These are phyloP conservation scores for Aspergillus persii DNA, from an alignment of 2,329 filamentous ascomycete species.

Conservation along the genomic window DNA sequence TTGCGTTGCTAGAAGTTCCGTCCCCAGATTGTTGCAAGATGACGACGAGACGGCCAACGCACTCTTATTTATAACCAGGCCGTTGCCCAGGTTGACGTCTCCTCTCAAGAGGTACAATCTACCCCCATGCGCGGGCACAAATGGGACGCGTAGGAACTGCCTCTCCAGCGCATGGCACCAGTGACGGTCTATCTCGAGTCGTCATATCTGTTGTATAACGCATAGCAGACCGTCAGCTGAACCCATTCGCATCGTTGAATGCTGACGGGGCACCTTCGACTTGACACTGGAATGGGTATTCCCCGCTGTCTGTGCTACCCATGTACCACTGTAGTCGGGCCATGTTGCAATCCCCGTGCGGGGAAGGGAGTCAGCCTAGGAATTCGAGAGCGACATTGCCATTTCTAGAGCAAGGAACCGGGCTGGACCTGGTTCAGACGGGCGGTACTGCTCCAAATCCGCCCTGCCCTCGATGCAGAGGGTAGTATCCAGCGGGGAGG, in stretches of 20 bases:
- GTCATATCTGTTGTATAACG: neutral
- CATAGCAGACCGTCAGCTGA: neutral
- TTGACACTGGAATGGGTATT: neutral
- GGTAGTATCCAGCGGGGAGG: neutral
- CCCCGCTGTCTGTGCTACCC: neutral
- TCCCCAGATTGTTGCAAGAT: neutral
- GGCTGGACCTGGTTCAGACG: neutral
- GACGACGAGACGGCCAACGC: neutral
- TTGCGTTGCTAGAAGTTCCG: too few relatives aligned
- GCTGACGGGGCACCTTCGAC: neutral
- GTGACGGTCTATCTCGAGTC: neutral
- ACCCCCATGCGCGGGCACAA: neutral
- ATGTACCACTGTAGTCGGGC: neutral
- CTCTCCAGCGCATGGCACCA: neutral
- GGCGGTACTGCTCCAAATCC: neutral
- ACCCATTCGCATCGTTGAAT: neutral
- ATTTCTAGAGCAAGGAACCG: neutral
- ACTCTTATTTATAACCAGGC: neutral
- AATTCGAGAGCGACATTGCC: neutral
- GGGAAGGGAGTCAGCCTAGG: neutral
- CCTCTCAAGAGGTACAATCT: neutral
- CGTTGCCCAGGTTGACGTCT: too few relatives aligned
- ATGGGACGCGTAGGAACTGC: neutral
- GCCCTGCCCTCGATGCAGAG: neutral
- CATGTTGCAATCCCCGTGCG: neutral